These are phyloP conservation scores for Erodium trifolium DNA, from an alignment of 441 rosid species.

Conservation along the genomic window DNA sequence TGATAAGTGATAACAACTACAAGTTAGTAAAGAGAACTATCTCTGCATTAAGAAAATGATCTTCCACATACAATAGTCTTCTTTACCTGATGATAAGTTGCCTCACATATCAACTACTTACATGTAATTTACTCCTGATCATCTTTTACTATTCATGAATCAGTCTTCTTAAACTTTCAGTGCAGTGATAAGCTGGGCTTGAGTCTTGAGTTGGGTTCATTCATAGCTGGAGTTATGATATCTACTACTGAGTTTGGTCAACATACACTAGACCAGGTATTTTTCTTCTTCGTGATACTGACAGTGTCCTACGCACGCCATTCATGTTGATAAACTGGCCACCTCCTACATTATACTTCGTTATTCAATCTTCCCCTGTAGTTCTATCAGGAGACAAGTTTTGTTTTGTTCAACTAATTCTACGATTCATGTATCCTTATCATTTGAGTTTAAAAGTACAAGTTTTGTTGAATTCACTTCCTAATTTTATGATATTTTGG, in stretches of 20 bases:
- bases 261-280: conserved; percentile 96
- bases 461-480: too few species aligned
- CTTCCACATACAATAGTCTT: neutral
- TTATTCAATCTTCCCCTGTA: too few species aligned
- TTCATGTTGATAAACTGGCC: too few species aligned
- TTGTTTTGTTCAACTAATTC: too few species aligned
- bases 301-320: neutral
- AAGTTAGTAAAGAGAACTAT: neutral
- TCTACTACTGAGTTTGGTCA: conserved; percentile 90
- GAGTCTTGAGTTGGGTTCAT: conserved; percentile 97
- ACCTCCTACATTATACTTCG: too few species aligned
- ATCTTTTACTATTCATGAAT: conserved; percentile 17
- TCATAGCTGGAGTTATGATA: conserved; percentile 96
- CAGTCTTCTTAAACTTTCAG: conserved; percentile 43
- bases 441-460: too few species aligned
- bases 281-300: neutral
- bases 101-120: neutral
- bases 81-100: neutral
- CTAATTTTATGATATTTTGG: neutral
- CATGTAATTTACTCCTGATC: neutral
- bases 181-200: conserved; percentile 99
- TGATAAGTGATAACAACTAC: neutral
- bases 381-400: neutral
- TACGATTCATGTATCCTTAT: too few species aligned
- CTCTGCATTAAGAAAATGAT: neutral